Percentiles rank a stretch among this genome's conserved stretches.
Evolutionary conservation across 768 basidiomycete genomes (phyloP).

Genomic region (Collybia mongolica): DNA sequence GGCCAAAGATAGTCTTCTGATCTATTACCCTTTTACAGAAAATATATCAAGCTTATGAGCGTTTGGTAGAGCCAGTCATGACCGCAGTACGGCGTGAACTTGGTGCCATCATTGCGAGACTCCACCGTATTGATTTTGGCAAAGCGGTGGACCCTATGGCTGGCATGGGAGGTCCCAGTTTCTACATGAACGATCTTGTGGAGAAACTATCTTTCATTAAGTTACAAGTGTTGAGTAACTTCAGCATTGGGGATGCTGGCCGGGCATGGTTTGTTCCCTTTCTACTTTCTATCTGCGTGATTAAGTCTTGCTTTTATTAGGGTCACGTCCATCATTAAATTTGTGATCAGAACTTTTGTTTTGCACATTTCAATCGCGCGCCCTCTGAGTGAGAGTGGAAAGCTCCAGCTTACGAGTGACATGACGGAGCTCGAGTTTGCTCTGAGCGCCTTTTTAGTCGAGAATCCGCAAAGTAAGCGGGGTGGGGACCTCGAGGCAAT

Average conservation of each 20-base stretch:
- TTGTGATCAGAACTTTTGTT: slow-evolving; percentile 83
- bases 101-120: slow-evolving; percentile 70
- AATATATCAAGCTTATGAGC: slow-evolving; percentile 49
- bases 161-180: slow-evolving; percentile 66
- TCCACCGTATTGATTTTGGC: slow-evolving; percentile 85
- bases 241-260: slow-evolving; percentile 67
- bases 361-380: slow-evolving; percentile 92
- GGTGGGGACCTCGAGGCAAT: slow-evolving; percentile 69
- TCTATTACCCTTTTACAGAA: slow-evolving; percentile 34
- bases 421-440: slow-evolving; percentile 98
- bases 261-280: slow-evolving; percentile 65
- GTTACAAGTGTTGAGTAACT: slow-evolving; percentile 69
- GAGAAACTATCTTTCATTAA: slow-evolving; percentile 87
- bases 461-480: slow-evolving; percentile 55
- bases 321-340: slow-evolving; percentile 67
- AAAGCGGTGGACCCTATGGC: slow-evolving; percentile 66
- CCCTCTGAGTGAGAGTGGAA: slow-evolving; percentile 89
- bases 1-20: slow-evolving; percentile 1
- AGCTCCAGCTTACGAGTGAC: slow-evolving; percentile 91
- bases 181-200: slow-evolving; percentile 89
- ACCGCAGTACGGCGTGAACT: slow-evolving; percentile 79
- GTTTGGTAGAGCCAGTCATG: slow-evolving; percentile 60
- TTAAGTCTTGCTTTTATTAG: slow-evolving; percentile 30
- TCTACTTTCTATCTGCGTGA: background rate
- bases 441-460: slow-evolving; percentile 73